Base-by-base conservation (phyloP, 2,329 filamentous ascomycete genomes). In the Ascocoryne sarcoides region DNA sequence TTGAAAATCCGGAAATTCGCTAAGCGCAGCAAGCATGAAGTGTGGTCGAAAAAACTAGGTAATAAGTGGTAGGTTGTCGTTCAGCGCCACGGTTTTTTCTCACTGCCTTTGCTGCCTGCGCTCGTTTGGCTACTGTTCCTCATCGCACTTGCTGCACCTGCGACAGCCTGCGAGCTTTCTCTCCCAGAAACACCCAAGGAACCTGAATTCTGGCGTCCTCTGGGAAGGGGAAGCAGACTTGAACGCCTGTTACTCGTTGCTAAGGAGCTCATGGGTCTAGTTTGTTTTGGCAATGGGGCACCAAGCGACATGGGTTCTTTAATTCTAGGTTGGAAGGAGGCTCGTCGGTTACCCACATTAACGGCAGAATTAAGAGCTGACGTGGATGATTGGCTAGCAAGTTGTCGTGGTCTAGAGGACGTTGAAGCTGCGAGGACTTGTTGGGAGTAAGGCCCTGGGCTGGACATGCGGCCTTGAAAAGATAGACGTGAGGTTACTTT, bases 231-330 rank as follows among this genome's bases (percentile, higher is more conserved):
- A 16, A 80, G 60, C 42, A 79, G 53, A 51, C 75, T 78, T 4
- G 60, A 65, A 20, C 76, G 69, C 44, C 75, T 63, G 42, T 61
- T 65, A n/a, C n/a, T n/a, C 15, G 60, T 60, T 5, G 73, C 70
- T 32, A 80, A 53, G 3, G 76, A 79, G 55, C 73, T 80, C 32
- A 69, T 70, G 9, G 77, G 69, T 20, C 76, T 68, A 30, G 56
- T 60, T 51, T 50, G 43, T 41, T 43, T 52, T n/a, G 43, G 26
- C 3, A 36, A 28, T 4, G 52, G 51, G 51, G 54, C 40, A 45
- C 56, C 10, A 57, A 53, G 8, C 48, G 46, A 20, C 55, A 60
- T 42, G 40, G 57, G 44, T 44, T 62, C 54, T 44, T 65, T 12
- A 65, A 62, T 2, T 10, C 44, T 43, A n/a, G 72, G 70, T 40